Conservation (phyloP, 1,284 basidiomycete species). For the Fomitopsis schrenkii region DNA sequence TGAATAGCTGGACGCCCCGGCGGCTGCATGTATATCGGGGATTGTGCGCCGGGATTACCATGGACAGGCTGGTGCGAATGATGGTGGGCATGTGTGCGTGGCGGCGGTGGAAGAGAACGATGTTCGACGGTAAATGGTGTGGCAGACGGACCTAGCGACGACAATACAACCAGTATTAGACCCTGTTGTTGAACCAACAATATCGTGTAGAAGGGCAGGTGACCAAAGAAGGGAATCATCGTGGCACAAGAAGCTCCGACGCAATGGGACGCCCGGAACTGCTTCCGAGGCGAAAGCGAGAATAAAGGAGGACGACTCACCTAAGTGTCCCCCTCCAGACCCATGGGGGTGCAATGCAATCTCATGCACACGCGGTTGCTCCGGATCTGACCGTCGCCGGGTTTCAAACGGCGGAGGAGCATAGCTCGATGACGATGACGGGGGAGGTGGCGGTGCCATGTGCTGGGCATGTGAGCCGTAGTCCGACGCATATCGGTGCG, state of each 20-base stretch:
- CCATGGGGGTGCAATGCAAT: not conserved
- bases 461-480: constrained; percentile 12
- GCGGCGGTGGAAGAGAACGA: constrained; percentile 10
- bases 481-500: constrained; percentile 13
- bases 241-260: not conserved
- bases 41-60: constrained; percentile 16
- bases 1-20: constrained; percentile 8
- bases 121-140: constrained; percentile 17
- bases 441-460: constrained; percentile 16
- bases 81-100: constrained; percentile 9
- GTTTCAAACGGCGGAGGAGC: constrained; percentile 18
- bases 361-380: constrained; percentile 9
- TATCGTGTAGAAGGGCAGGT: no score
- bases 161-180: not conserved
- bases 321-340: not conserved
- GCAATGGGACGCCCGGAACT: not conserved
- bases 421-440: constrained; percentile 13
- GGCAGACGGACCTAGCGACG: not conserved
- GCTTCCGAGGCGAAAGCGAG: not conserved
- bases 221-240: not conserved
- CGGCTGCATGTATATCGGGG: constrained; percentile 26
- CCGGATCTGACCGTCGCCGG: constrained; percentile 11
- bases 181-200: not conserved
- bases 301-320: not conserved
- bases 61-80: constrained; percentile 13